phyloP scores from a whole-genome alignment of 768 basidiomycete genomes.

The Daedalea quercina region DNA sequence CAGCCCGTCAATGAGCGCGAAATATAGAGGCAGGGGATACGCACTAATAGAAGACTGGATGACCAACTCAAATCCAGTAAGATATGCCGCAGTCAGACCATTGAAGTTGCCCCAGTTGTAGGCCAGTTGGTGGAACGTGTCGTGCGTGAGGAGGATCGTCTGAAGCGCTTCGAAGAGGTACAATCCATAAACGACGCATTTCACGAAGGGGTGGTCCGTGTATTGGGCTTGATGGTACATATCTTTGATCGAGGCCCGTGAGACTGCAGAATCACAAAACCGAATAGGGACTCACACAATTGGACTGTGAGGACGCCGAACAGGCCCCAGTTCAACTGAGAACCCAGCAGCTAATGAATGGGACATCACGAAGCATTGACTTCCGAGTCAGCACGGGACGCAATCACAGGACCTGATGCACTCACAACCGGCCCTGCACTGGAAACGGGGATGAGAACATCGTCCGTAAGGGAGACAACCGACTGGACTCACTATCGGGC shows the following conservation, averaged over 20 bases:
- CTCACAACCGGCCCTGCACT: not conserved
- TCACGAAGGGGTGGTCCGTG: not conserved
- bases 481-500: not conserved
- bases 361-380: not conserved
- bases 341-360: not conserved
- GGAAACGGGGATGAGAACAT: too few species aligned
- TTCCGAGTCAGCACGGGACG: not conserved
- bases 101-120: not conserved
- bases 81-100: not conserved
- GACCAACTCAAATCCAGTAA: not conserved
- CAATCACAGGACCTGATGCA: not conserved
- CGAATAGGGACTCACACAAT: not conserved
- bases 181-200: not conserved
- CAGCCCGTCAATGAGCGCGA: not conserved
- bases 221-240: not conserved
- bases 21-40: not conserved
- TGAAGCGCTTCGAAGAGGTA: not conserved
- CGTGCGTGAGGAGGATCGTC: not conserved
- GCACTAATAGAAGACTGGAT: not conserved
- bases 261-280: not conserved
- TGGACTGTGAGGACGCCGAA: not conserved
- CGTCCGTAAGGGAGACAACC: too few species aligned
- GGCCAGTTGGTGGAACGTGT: conserved; percentile 1
- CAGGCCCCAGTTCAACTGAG: conserved; percentile 1
- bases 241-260: not conserved